Base-by-base conservation (phyloP, 495 filamentous ascomycete genomes). In the Penicillium lagena region DNA sequence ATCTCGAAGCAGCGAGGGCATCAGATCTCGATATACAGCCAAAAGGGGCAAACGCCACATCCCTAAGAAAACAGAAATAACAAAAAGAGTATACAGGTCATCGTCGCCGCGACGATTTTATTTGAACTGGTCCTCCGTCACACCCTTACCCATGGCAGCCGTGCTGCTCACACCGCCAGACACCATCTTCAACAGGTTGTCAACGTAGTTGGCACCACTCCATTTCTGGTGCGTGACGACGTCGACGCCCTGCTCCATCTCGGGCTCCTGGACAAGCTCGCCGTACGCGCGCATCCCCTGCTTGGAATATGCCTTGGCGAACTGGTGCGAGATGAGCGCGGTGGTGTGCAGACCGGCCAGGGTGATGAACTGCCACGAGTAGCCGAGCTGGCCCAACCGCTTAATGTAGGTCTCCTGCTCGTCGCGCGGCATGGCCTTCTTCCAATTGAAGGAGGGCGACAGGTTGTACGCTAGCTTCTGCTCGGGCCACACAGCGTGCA, bases 321-420 rank as follows among this genome's bases (percentile, higher is more conserved):
- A 98, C 40, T 82, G 78, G 64, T 96, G 81, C 35, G 80, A 81
- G 67, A 94, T 94, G 22, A 98, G 78, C 14, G 93, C 93, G 6
- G 88, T 95, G 28, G 87, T 95, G 75, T 97, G 94, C 54, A 97
- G 77, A 47, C 93, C 94, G n/a, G 90, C 93, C 30, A 98, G 82
- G 29, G 94, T 98, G 75, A 98, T 97, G 80, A 98, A 98, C 68
- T 98, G 93, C 93, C 93, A 97, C 77, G 86, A 94, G 79, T 96
- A 98, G 38, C 93, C 93, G 29, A 98, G 81, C 35, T 69, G 64
- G 43, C 81, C 89, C 33, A 98, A 84, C 14, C 91, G 87, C 48
- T 82, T 71, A 72, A 98, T 97, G 71, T 96, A 98, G 14, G 94
- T 97, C 70, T 95, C 87, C 68, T 98, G 94, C 63, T 97, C 94